phyloP scores from a whole-genome alignment of 305 asterid genomes.

The Withania somnifera region DNA sequence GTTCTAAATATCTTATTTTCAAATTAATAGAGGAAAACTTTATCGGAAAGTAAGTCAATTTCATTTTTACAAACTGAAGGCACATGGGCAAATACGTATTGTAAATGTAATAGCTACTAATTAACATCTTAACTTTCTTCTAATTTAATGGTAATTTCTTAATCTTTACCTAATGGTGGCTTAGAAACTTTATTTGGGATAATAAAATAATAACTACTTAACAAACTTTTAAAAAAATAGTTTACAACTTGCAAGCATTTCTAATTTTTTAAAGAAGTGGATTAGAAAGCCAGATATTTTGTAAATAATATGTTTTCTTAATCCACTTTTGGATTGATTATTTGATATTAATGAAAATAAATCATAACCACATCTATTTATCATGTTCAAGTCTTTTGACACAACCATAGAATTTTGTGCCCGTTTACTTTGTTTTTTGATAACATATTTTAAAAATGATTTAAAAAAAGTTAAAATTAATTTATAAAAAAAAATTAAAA shows the following conservation, averaged over 20 bases:
- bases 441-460: too few relatives aligned
- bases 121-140: neutral
- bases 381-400: neutral
- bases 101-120: neutral
- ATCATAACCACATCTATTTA: neutral
- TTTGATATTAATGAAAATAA: too few relatives aligned
- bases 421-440: too few relatives aligned
- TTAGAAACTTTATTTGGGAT: neutral
- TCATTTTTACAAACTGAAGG: neutral
- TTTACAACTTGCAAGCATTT: neutral
- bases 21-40: neutral
- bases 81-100: neutral
- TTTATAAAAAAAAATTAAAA: too few relatives aligned
- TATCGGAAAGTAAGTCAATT: neutral
- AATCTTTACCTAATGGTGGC: neutral
- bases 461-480: too few relatives aligned
- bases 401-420: too few relatives aligned
- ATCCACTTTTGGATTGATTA: too few relatives aligned
- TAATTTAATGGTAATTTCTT: neutral
- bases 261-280: neutral
- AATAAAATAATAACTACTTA: neutral
- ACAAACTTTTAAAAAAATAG: neutral
- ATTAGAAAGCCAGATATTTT: neutral
- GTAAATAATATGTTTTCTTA: neutral
- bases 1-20: too few relatives aligned